Evolutionary conservation across 257 asterid genomes (phyloP).

Genomic region (Fraxinus pennsylvanica): DNA sequence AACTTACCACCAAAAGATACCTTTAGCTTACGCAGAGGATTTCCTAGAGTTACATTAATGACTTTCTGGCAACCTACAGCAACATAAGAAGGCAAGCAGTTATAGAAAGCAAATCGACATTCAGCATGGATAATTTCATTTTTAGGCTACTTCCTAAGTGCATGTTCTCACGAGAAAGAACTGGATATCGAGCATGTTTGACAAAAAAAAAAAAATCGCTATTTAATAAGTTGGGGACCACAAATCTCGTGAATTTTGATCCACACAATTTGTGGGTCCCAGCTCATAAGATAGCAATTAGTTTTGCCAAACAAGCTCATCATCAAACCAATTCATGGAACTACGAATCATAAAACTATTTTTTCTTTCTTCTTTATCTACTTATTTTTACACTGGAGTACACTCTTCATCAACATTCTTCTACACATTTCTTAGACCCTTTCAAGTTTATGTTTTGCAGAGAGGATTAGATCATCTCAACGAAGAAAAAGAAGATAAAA

Average conservation of each 20-base stretch:
- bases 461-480: no score
- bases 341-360: neutral
- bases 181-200: neutral
- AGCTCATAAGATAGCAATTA: no score
- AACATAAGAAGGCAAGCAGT: slow-evolving; percentile 12
- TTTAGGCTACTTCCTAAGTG: no score
- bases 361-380: no score
- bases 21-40: slow-evolving; percentile 3
- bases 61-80: slow-evolving; percentile 87
- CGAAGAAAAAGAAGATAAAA: no score
- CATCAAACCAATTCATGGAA: neutral
- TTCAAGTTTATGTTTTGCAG: neutral
- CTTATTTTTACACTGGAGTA: no score
- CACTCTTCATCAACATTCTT: neutral
- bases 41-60: slow-evolving; percentile 42
- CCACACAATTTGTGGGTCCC: no score
- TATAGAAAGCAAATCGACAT: neutral
- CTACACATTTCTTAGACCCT: neutral
- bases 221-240: no score
- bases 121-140: neutral
- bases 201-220: no score
- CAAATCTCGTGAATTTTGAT: no score
- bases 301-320: neutral
- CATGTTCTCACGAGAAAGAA: no score
- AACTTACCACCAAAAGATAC: neutral